Evolutionary conservation across 2,329 filamentous ascomycete genomes (phyloP), one percentile per base, ranked within the genome.

Genomic region (Pseudopyricularia cyperi): DNA sequence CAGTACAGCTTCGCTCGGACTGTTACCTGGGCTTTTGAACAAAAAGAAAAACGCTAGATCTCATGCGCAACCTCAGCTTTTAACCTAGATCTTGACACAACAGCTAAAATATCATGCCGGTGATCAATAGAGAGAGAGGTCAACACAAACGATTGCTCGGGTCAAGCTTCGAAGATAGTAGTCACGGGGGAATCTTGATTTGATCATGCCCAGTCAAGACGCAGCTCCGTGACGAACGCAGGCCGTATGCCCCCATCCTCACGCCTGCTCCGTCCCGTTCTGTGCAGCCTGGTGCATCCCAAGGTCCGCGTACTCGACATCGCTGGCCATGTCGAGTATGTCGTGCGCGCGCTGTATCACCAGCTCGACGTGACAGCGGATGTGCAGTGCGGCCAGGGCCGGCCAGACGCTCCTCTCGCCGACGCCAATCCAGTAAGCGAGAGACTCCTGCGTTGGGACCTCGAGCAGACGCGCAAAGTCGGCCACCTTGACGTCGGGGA

Each of bases 361-460:
- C 50, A 51, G 64, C 66, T 97, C 91, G 7, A 97, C 77, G 4
- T 83, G 85, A 65, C 88, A 93, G 7, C 91, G 73, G 7, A 95
- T 83, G 59, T 85, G 84, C 55, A 97, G 68, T 14, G 89, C 88
- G 32, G 83, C 83, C 3, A 95, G 80, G 2, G 89, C 87, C 0
- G 90, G 91, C 90, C 91, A 97, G 0, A 95, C 89, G 57, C 87
- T 90, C 55, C 83, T 72, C 67, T 97, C 91, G 1, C 91, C 91
- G 52, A 85, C 77, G 32, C 82, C 66, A 52, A 94, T 89, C 91
- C 90, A 96, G 59, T 91, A 86, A 53, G 88, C 81, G 3, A 96
- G 70, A 8, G 80, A 83, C 54, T 84, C 80, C 50, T 79, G 74
- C 0, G 85, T 91, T 1, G 89, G 89, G 30, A 85, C 87, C 65